phyloP scores from a whole-genome alignment of 331 rosid species.

The Rhamnella rubrinervis region DNA sequence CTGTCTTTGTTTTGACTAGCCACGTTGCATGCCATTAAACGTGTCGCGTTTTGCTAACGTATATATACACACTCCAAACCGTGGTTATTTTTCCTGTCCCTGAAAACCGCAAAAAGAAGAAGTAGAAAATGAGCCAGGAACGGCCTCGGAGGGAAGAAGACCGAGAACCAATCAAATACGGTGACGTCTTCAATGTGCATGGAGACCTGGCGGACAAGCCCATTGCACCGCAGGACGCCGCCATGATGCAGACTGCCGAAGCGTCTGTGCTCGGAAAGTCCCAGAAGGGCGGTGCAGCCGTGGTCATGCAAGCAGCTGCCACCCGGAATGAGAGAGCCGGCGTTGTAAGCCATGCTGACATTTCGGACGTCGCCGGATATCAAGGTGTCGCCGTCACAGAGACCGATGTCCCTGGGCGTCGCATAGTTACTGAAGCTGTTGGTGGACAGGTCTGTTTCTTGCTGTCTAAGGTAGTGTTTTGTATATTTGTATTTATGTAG shows the following conservation, averaged over 20 bases:
- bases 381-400: constrained; percentile 57
- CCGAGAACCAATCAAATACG: constrained; percentile 52
- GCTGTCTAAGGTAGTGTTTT: not conserved
- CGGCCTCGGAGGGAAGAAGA: constrained; percentile 38
- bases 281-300: constrained; percentile 53
- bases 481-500: not conserved
- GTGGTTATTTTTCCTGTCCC: not conserved
- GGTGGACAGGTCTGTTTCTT: constrained; percentile 59
- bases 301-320: constrained; percentile 68
- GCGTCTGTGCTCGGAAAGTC: constrained; percentile 52
- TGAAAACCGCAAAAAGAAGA: not conserved
- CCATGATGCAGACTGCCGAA: constrained; percentile 79
- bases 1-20: constrained; percentile 12
- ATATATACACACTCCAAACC: not conserved
- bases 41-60: constrained; percentile 1
- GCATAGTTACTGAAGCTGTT: constrained; percentile 60
- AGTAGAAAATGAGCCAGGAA: constrained; percentile 50
- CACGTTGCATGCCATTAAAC: constrained; percentile 13
- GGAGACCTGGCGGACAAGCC: constrained; percentile 56
- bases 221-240: constrained; percentile 64
- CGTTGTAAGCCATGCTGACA: constrained; percentile 42
- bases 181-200: constrained; percentile 56
- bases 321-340: constrained; percentile 53
- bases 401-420: constrained; percentile 50
- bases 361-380: constrained; percentile 40